Conservation (phyloP, 805 yeast genomes). For the Saccharomycopsis microspora region DNA sequence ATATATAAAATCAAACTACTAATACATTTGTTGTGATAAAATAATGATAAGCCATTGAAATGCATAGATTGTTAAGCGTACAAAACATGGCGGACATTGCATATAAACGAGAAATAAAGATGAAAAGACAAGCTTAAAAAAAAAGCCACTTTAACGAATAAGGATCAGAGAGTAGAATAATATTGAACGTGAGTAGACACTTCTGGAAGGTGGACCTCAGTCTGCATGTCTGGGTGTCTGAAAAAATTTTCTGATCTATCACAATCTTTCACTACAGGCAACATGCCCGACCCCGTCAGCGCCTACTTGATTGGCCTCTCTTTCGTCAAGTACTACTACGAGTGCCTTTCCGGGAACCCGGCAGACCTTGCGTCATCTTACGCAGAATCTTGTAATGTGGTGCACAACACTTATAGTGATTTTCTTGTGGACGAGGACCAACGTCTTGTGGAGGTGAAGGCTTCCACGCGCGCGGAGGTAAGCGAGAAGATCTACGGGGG, state of each 20-base stretch:
- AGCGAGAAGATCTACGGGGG: conserved; percentile 2
- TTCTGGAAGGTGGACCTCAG: background rate
- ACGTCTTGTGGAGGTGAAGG: conserved; percentile 4
- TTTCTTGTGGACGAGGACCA: conserved; percentile 2
- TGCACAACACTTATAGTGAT: conserved; percentile 6
- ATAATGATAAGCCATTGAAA: no score
- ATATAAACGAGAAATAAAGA: no score
- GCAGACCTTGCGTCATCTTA: conserved; percentile 3
- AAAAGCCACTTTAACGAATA: no score
- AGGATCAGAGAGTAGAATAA: no score
- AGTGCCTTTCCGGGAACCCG: conserved; percentile 2
- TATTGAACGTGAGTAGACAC: background rate
- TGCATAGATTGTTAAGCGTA: no score
- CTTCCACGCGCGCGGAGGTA: conserved; percentile 9
- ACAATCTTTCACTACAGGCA: no score
- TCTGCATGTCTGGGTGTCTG: background rate
- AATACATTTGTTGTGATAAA: no score
- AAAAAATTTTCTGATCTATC: no score
- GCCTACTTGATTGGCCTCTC: conserved; percentile 10
- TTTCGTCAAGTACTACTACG: conserved; percentile 9
- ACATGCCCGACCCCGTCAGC: background rate
- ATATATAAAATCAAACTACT: no score
- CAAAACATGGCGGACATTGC: no score
- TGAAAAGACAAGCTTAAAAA: no score
- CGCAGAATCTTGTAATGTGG: conserved; percentile 5